These are phyloP conservation scores for Metschnikowia aberdeeniae DNA, from an alignment of 805 yeast species.

Conservation along the genomic window DNA sequence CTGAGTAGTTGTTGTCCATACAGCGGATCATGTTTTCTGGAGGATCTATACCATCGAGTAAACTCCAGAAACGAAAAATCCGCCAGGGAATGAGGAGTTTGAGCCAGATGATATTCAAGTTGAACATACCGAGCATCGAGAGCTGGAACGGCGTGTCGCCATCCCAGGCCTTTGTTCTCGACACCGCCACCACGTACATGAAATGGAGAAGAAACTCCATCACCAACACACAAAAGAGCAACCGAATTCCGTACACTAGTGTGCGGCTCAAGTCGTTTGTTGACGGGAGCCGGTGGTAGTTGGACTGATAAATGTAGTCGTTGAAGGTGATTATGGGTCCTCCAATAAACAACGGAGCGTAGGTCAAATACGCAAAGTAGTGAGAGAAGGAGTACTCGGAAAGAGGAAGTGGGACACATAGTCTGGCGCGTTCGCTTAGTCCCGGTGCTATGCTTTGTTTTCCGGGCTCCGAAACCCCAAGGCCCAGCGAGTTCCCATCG, in stretches of 20 bases:
- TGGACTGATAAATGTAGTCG: conserved; percentile 77
- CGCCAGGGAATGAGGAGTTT: conserved; percentile 95
- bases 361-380: conserved; percentile 71
- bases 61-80: conserved; percentile 86
- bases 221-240: conserved; percentile 66
- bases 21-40: conserved; percentile 98
- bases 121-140: conserved; percentile 90
- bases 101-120: conserved; percentile 87
- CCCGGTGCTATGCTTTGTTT: conserved; percentile 4
- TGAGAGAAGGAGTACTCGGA: conserved; percentile 59
- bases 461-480: conserved; percentile 1
- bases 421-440: conserved; percentile 59
- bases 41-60: conserved; percentile 89
- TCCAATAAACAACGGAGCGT: conserved; percentile 88
- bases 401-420: conserved; percentile 58
- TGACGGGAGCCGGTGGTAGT: conserved; percentile 51
- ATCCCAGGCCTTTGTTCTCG: conserved; percentile 85
- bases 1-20: conserved; percentile 89
- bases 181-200: conserved; percentile 90
- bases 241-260: conserved; percentile 59
- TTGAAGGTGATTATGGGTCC: conserved; percentile 94
- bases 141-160: conserved; percentile 89
- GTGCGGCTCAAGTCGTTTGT: conserved; percentile 50
- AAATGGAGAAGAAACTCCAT: conserved; percentile 90
- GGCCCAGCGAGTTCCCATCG: not conserved